Base-by-base conservation (phyloP, 1,284 basidiomycete species). In the Ustilago curta region DNA sequence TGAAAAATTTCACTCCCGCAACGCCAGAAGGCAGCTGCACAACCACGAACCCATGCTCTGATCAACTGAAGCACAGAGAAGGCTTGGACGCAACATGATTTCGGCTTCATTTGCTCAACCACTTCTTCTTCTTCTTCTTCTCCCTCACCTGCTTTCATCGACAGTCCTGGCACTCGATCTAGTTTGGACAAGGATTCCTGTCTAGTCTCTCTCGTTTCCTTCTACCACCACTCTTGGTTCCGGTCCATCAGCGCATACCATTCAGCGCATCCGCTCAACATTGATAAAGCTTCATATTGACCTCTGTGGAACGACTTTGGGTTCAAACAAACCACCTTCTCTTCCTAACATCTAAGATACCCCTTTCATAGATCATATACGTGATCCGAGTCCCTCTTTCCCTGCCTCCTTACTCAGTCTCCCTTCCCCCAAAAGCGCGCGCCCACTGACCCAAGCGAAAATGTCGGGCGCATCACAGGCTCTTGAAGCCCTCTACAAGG, bases 401-500 rank as follows among this genome's bases (percentile, higher is more conserved):
- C 42, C 21, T 31, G 27, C 3, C 16, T 37, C 23, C 50, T 47
- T 16, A 14, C 27, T n/a, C 47, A 48, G 18, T 58, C 35, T 3
- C 23, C 29, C 39, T 18, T 14, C 31, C 19, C 35, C 16, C 57
- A 70, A 59, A 59, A 59, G 45, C 55, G 37, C 32, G 45, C 55
- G 37, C 32, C 18, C 2, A 35, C 9, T 51, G 51, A 50, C 55
- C 31, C 14, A n/a, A 14, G 3, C 53, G n/a, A 60, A 21, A 54
- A 71, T 71, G 69, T 65, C 75, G 19, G 23, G 63, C 49, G 66
- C 67, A 55, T 35, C 68, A 44, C 57, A 74, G 58, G 61, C 61
- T 47, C 66, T 81, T 12, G 62, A 77, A 40, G 70, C 70, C 50
- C 63, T 82, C 29, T 76, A 73, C 71, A 78, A 76, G 59, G 80